Evolutionary conservation across 2,329 filamentous ascomycete genomes (phyloP).

Genomic region (Hypoxylon sp.): DNA sequence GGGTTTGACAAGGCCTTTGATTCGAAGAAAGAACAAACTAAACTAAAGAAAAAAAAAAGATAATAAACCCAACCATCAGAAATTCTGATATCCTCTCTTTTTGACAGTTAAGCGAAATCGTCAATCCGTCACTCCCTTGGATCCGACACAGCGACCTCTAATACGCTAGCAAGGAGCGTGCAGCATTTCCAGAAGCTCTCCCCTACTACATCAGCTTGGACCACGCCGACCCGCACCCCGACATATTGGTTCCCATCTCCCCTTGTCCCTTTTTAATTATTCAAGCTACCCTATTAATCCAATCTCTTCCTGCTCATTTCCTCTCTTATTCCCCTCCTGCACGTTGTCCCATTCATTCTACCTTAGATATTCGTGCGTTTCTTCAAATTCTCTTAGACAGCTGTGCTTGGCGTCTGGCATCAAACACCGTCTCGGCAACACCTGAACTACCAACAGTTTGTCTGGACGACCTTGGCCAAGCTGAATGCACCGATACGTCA

Average conservation of each 20-base stretch:
- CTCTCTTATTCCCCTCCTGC: slow-evolving; percentile 43
- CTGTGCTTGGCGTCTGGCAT: slow-evolving; percentile 32
- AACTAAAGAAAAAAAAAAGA: slow-evolving; percentile 20
- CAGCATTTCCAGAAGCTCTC: slow-evolving; percentile 56
- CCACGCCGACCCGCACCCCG: slow-evolving; percentile 55
- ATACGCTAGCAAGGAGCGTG: slow-evolving; percentile 55
- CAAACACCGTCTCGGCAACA: slow-evolving; percentile 44
- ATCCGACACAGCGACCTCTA: slow-evolving; percentile 48
- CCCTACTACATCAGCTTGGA: slow-evolving; percentile 52
- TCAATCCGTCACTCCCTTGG: slow-evolving; percentile 55
- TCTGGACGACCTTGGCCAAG: slow-evolving; percentile 39
- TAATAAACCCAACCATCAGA: slow-evolving; percentile 23
- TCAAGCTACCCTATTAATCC: slow-evolving; percentile 52
- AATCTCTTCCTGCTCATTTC: slow-evolving; percentile 47
- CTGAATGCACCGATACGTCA: slow-evolving; percentile 58
- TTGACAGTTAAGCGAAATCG: slow-evolving; percentile 40
- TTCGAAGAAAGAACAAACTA: slow-evolving; percentile 15
- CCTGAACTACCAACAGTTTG: slow-evolving; percentile 22
- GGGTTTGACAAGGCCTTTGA: slow-evolving; percentile 28
- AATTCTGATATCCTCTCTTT: slow-evolving; percentile 26
- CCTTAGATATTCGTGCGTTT: slow-evolving; percentile 35
- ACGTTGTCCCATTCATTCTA: slow-evolving; percentile 36
- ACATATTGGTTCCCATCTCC: slow-evolving; percentile 54
- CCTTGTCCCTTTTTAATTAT: slow-evolving; percentile 53
- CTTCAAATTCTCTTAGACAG: slow-evolving; percentile 23